A percentile compares a stretch with the other conserved stretches of the same genome.
Conservation (phyloP, 176 grass and related monocot genomes). For the Avena sativa region DNA sequence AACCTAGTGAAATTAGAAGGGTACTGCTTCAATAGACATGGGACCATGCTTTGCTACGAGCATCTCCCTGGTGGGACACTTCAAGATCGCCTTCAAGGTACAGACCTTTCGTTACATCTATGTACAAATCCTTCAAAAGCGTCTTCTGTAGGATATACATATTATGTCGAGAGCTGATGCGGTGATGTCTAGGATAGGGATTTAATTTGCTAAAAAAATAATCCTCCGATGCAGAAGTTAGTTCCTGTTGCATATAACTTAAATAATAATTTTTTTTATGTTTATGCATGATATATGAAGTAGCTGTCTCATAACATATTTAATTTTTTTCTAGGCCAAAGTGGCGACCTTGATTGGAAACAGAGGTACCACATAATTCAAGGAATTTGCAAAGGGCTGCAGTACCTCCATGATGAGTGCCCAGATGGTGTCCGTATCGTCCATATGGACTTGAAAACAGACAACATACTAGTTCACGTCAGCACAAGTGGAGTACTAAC, state of each 20-base stretch:
- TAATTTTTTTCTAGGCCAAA: not conserved
- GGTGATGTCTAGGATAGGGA: too few species aligned
- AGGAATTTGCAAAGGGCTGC: slow-evolving; percentile 20
- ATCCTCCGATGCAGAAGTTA: too few species aligned
- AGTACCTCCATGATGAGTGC: slow-evolving; percentile 22
- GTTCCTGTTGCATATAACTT: too few species aligned
- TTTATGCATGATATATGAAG: too few species aligned
- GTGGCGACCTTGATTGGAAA: not conserved
- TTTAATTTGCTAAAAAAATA: too few species aligned
- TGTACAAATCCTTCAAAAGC: too few species aligned
- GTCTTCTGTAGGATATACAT: too few species aligned
- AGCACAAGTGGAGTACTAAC: not conserved
- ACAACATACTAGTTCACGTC: not conserved
- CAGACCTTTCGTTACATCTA: too few species aligned
- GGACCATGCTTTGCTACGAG: slow-evolving; percentile 17
- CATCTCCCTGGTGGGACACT: slow-evolving; percentile 17
- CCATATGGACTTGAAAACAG: slow-evolving; percentile 31
- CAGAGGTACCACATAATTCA: not conserved
- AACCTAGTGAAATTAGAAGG: slow-evolving; percentile 26
- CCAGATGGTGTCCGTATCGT: slow-evolving; percentile 9
- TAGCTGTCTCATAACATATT: too few species aligned
- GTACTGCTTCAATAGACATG: slow-evolving; percentile 2
- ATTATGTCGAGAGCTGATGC: too few species aligned
- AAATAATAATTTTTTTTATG: too few species aligned
- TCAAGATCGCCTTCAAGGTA: not conserved